Base-by-base conservation (phyloP, 2,329 filamentous ascomycete species). In the Chaetoscypha palmicola region DNA sequence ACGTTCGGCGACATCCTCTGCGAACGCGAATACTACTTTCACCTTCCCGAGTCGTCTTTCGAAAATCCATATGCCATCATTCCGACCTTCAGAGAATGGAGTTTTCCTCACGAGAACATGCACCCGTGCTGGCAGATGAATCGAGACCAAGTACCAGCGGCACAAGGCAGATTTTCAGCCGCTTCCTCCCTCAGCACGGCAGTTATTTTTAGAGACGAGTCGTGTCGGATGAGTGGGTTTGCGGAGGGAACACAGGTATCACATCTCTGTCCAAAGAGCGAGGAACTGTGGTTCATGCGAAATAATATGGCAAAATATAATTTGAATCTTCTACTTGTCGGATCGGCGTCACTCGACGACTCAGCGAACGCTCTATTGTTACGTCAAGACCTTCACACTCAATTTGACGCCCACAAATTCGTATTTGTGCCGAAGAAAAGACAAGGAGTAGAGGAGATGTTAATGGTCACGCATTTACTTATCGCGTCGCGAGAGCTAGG, bases 281-380 rank as follows among this genome's bases (percentile, higher is more conserved):
- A 50, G 19, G 35, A 21, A 8, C 40, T 7, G 3, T 50, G 48
- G 48, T 45, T 39, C 34, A 20, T 30, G 14, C 37, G 33, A 5
- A 50, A 50, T 21, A 23, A 43, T 2, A 50, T 50, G 48, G 24
- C 26, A 21, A 22, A 30, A 23, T 50, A 47, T 20, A 38, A 50
- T 12, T n/a, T 31, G 8, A 32, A 40, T 19, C 26, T 22, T 31
- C 16, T 42, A 7, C 21, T 34, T 23, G 36, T 33, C 31, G 12
- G 23, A 3, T 17, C 12, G 22, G 20, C 23, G 21, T 34, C 35
- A 19, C 3, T 44, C 16, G 40, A 47, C 12, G 45, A 50, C 31
- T 26, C 35, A n/a, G 38, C 45, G 12, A 50, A 50, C 17, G 38
- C 38, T 11, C 11, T 47, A 5, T 37, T 50, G 5, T 24, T 50